Percentiles rank a stretch among this genome's conserved stretches.
phyloP scores from a whole-genome alignment of 257 asterid genomes.

The Misopates orontium region DNA sequence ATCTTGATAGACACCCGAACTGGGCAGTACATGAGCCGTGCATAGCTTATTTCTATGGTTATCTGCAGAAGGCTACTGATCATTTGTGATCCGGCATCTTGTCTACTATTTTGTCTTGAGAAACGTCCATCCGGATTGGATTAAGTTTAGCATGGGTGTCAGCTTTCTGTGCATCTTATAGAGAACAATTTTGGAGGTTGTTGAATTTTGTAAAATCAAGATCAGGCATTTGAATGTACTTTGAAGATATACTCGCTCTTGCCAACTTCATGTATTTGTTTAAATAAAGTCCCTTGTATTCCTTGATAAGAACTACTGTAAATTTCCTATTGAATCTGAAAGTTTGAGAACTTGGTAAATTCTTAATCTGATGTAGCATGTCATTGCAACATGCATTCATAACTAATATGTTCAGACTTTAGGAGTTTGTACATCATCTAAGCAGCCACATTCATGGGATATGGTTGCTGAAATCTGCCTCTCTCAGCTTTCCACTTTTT shows the following conservation, averaged over 20 bases:
- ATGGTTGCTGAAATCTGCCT: slow-evolving; percentile 99
- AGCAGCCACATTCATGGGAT: slow-evolving; percentile 99
- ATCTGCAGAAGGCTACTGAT: slow-evolving; percentile 14
- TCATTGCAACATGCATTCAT: neutral
- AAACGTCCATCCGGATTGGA: neutral
- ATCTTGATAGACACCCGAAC: slow-evolving; percentile 84
- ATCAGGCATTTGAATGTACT: slow-evolving; percentile 1
- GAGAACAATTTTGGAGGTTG: slow-evolving; percentile 14
- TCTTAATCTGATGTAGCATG: neutral
- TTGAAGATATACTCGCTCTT: neutral
- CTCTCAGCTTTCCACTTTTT: slow-evolving; percentile 98
- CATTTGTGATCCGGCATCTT: slow-evolving; percentile 25
- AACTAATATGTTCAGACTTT: too few species aligned
- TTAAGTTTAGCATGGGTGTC: slow-evolving; percentile 5
- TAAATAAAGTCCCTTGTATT: too few species aligned
- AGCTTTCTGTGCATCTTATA: slow-evolving; percentile 11
- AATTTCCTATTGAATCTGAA: neutral
- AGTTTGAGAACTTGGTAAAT: neutral
- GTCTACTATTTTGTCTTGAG: slow-evolving; percentile 24
- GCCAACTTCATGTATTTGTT: neutral
- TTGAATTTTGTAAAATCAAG: neutral
- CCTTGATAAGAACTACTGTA: neutral
- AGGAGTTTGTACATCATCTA: neutral
- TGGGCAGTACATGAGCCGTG: slow-evolving; percentile 97
- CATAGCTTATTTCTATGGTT: slow-evolving; percentile 36